A percentile compares a stretch with the other conserved stretches of the same genome.
phyloP scores from a whole-genome alignment of 768 basidiomycete genomes.

The Tricholoma furcatifolium region DNA sequence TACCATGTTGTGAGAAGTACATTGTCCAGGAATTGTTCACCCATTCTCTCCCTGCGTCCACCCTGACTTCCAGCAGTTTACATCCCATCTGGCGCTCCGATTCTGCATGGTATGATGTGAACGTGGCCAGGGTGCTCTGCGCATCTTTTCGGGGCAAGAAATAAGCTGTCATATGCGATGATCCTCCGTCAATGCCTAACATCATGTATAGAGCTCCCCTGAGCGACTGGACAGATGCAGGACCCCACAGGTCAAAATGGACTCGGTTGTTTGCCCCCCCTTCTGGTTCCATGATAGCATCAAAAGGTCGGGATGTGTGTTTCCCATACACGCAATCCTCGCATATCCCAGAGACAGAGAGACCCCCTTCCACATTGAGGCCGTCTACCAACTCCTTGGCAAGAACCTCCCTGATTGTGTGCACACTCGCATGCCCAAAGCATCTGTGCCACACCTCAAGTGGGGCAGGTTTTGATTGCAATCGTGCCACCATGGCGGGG shows the following conservation, averaged over 20 bases:
- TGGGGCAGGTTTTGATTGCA: neutral
- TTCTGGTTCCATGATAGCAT: neutral
- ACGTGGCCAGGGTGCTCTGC: neutral
- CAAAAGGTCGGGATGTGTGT: neutral
- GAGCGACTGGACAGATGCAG: too few species aligned
- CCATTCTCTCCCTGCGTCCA: too few species aligned
- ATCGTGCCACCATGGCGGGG: neutral
- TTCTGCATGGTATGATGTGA: neutral
- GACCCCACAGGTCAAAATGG: too few species aligned
- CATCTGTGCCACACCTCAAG: neutral
- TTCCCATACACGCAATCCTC: too few species aligned
- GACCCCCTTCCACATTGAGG: neutral
- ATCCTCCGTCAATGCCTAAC: neutral
- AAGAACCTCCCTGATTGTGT: neutral
- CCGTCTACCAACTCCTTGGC: neutral
- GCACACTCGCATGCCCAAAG: neutral
- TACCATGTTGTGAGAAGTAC: neutral
- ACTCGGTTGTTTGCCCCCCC: neutral
- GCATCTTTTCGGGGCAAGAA: neutral
- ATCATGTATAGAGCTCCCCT: too few species aligned
- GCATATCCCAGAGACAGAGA: neutral
- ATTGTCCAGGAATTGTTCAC: neutral
- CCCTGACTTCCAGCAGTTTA: too few species aligned
- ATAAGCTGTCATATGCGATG: neutral
- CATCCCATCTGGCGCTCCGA: too few species aligned